A percentile compares a stretch with the other conserved stretches of the same genome.
Evolutionary conservation across 306 rosid genomes (phyloP).

Genomic region (Herpetospermum pedunculosum): DNA sequence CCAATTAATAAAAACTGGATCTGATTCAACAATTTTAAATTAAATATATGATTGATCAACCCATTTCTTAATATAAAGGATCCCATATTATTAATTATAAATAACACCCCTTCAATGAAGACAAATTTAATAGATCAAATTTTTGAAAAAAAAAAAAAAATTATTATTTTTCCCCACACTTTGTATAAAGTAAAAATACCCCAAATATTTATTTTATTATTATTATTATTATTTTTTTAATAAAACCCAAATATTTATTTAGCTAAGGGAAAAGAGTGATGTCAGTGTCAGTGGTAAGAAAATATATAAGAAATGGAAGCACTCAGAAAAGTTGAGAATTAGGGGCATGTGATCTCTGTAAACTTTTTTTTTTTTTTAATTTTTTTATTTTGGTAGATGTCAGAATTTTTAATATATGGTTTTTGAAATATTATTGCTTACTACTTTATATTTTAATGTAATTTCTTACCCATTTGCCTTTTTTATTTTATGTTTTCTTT

Average conservation of each 20-base stretch:
- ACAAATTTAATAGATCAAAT: background rate
- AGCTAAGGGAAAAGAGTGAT: background rate
- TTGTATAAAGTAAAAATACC: background rate
- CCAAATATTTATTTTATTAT: background rate
- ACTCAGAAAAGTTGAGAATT: background rate
- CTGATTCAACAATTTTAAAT: background rate
- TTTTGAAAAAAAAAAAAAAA: background rate
- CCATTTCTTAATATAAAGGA: background rate
- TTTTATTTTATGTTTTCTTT: too few relatives aligned
- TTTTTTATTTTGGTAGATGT: background rate
- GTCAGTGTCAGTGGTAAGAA: background rate
- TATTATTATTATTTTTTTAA: too few relatives aligned
- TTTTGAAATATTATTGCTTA: background rate
- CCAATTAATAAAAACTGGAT: background rate
- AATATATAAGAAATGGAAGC: background rate
- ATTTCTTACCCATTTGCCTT: too few relatives aligned
- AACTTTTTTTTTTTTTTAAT: background rate
- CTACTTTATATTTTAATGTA: background rate
- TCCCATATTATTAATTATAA: background rate
- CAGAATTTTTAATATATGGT: background rate
- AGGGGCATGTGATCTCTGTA: background rate
- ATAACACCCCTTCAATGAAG: background rate
- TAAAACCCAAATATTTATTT: too few relatives aligned
- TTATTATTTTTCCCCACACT: background rate
- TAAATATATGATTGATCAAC: background rate